These are phyloP conservation scores for Globisporangium nodosum DNA, from an alignment of 352 stramenopile genomes.

Conservation along the genomic window DNA sequence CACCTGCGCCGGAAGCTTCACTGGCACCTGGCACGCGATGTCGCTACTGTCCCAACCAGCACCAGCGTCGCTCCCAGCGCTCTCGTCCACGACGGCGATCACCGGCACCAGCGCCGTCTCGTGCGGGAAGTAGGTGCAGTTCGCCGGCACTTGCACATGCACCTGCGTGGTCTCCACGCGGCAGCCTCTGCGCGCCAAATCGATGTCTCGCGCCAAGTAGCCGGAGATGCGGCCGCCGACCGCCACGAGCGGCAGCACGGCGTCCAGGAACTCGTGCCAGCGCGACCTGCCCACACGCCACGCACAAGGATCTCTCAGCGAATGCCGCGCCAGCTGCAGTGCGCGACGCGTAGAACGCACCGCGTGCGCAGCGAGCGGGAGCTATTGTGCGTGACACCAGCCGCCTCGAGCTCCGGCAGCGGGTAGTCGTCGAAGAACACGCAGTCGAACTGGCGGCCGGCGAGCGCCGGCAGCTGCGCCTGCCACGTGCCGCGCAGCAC, in stretches of 20 bases:
- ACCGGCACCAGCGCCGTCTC: conserved; percentile 51
- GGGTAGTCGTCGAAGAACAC: conserved; percentile 84
- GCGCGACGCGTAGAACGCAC: neutral
- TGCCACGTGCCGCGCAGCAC: conserved; percentile 74
- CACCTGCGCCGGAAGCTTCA: neutral
- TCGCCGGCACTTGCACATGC: conserved; percentile 26
- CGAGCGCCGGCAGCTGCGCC: conserved; percentile 33
- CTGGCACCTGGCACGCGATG: too few relatives aligned
- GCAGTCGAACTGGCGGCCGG: conserved; percentile 46
- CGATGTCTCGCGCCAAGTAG: conserved; percentile 52
- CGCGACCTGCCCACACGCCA: conserved; percentile 24
- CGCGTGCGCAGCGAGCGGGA: conserved; percentile 9
- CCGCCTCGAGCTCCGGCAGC: conserved; percentile 41
- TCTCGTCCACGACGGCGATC: conserved; percentile 37
- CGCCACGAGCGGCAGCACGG: conserved; percentile 35
- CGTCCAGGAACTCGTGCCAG: conserved; percentile 72
- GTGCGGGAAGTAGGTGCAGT: conserved; percentile 69
- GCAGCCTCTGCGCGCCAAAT: conserved; percentile 43
- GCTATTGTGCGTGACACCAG: conserved; percentile 14
- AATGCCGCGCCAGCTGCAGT: neutral
- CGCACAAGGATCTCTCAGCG: too few relatives aligned
- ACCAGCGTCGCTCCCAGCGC: conserved; percentile 10
- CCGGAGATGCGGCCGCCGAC: conserved; percentile 52
- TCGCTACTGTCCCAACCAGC: neutral
- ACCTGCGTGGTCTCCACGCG: conserved; percentile 21